Conservation (phyloP, 371 early-diverging fungal genomes). For the Paraphysoderma sedebokerense region DNA sequence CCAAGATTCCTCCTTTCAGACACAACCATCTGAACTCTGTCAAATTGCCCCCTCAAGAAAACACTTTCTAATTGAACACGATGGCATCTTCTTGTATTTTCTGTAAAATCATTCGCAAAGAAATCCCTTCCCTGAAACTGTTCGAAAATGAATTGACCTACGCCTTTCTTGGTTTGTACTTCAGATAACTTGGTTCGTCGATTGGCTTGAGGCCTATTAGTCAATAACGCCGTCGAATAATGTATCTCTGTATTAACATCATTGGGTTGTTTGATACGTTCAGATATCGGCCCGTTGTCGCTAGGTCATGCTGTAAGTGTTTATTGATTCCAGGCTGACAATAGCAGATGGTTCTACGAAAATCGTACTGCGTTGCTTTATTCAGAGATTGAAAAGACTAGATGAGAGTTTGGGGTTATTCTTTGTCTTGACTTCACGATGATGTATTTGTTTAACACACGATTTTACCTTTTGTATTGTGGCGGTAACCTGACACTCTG, state of each 20-base stretch:
- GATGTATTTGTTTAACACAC: not conserved
- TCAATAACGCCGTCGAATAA: not conserved
- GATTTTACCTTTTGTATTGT: too few species aligned
- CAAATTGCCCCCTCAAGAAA: too few species aligned
- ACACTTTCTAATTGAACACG: not conserved
- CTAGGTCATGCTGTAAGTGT: conserved; percentile 56
- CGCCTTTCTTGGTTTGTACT: conserved; percentile 6
- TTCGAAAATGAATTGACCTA: conserved; percentile 62
- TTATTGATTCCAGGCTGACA: too few species aligned
- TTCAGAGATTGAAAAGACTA: not conserved
- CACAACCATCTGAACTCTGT: too few species aligned
- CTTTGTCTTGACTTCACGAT: not conserved
- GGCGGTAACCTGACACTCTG: too few species aligned
- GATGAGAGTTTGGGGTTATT: not conserved
- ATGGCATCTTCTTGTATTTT: conserved; percentile 46
- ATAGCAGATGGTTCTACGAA: too few species aligned
- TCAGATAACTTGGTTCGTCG: not conserved
- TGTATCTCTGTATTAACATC: conserved; percentile 32
- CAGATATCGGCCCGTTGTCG: conserved; percentile 60
- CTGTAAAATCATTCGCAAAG: conserved; percentile 74
- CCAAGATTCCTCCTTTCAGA: too few species aligned
- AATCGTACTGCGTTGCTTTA: too few species aligned
- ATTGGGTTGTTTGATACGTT: not conserved
- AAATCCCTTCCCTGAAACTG: conserved; percentile 65
- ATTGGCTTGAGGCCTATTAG: not conserved